Evolutionary conservation across 179 eudicot genomes (phyloP).

Genomic region (Amaranthus tricolor): DNA sequence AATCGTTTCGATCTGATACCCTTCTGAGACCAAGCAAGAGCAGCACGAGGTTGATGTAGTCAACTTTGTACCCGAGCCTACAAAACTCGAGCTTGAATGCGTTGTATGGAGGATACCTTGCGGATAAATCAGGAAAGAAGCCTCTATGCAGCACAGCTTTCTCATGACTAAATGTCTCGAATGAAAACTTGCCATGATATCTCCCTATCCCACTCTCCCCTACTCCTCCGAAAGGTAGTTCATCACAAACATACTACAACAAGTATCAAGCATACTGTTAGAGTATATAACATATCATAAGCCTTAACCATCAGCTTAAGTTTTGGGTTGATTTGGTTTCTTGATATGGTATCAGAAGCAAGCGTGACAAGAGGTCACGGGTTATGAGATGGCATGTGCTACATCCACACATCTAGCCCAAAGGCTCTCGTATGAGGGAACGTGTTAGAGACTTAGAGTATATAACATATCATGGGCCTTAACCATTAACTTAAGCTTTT

Average conservation of each 20-base stretch:
- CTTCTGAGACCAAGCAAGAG: constrained; percentile 51
- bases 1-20: constrained; percentile 16
- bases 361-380: too few relatives aligned
- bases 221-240: constrained; percentile 88
- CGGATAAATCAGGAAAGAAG: constrained; percentile 55
- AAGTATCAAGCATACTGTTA: neutral
- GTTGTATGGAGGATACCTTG: constrained; percentile 93
- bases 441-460: neutral
- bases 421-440: too few relatives aligned
- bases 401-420: too few relatives aligned
- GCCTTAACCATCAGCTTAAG: too few relatives aligned
- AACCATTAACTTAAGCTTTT: neutral
- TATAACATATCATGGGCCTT: neutral
- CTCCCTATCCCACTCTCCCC: constrained; percentile 85
- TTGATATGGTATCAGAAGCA: too few relatives aligned
- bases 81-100: constrained; percentile 67
- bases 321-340: too few relatives aligned
- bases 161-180: constrained; percentile 88
- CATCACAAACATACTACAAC: constrained; percentile 68
- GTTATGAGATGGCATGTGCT: too few relatives aligned
- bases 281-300: too few relatives aligned
- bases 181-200: constrained; percentile 89
- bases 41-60: constrained; percentile 53
- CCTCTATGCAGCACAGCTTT: constrained; percentile 69
- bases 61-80: constrained; percentile 48